Evolutionary conservation across 345 rosid species (phyloP).

Genomic region (Eucalyptus coolabah): DNA sequence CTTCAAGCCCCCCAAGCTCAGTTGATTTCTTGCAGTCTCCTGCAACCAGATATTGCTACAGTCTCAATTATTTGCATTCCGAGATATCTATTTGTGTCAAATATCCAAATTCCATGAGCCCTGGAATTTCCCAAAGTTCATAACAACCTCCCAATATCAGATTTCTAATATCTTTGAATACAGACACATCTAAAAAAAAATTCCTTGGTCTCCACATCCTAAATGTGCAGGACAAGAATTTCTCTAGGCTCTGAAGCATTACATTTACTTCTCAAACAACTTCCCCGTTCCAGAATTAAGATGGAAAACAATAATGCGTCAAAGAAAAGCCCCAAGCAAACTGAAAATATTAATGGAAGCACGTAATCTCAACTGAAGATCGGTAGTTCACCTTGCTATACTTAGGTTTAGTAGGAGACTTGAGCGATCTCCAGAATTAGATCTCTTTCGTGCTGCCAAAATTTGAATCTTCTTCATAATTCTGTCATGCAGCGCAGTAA

Average conservation of each 20-base stretch:
- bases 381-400: background rate
- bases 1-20: background rate
- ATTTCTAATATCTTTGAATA: background rate
- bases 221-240: no score
- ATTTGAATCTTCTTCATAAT: background rate
- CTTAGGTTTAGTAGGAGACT: background rate
- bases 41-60: background rate
- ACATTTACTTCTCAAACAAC: background rate
- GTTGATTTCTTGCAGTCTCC: background rate
- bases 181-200: no score
- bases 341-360: background rate
- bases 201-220: no score
- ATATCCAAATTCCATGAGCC: background rate
- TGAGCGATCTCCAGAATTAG: background rate
- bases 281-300: background rate
- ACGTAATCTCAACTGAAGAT: background rate
- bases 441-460: background rate
- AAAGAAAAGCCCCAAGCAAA: background rate
- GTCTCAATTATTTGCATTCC: background rate
- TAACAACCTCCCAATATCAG: background rate
- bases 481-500: background rate
- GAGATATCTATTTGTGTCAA: background rate
- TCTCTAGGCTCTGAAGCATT: background rate
- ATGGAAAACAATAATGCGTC: no score
- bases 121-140: background rate